phyloP scores from a whole-genome alignment of 2,329 filamentous ascomycete species.

The Fonsecaea monophora region DNA sequence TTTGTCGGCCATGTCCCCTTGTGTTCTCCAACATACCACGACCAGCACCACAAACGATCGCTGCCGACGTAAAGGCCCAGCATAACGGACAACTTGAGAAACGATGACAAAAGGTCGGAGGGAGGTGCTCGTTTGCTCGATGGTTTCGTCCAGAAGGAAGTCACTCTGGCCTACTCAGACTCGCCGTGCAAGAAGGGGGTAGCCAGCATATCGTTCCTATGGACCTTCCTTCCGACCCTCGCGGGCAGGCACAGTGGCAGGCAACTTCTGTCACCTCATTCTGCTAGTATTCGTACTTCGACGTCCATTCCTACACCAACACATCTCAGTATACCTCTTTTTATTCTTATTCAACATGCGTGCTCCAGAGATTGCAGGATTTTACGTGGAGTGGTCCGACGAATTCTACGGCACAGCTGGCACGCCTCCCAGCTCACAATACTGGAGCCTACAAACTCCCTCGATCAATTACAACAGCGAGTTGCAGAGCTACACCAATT shows the following conservation, averaged over 20 bases:
- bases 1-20: no score
- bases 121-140: no score
- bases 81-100: no score
- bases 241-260: constrained; percentile 8
- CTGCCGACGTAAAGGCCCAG: no score
- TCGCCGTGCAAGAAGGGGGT: not conserved
- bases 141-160: not conserved
- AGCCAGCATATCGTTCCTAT: not conserved
- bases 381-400: constrained; percentile 1
- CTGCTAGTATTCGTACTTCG: not conserved
- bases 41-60: no score
- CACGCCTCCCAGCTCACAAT: not conserved
- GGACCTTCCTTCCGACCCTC: not conserved
- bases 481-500: constrained; percentile 8
- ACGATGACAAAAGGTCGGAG: no score
- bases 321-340: not conserved
- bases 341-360: constrained; percentile 4
- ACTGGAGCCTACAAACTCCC: constrained; percentile 1
- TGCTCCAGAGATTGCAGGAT: constrained; percentile 1
- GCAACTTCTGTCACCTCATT: not conserved
- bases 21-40: no score
- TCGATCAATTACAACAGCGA: not conserved
- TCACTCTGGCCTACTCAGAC: not conserved
- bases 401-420: constrained; percentile 7
- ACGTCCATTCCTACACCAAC: not conserved